Conservation (phyloP, 2,329 filamentous ascomycete species). For the Pseudogymnoascus sp. region DNA sequence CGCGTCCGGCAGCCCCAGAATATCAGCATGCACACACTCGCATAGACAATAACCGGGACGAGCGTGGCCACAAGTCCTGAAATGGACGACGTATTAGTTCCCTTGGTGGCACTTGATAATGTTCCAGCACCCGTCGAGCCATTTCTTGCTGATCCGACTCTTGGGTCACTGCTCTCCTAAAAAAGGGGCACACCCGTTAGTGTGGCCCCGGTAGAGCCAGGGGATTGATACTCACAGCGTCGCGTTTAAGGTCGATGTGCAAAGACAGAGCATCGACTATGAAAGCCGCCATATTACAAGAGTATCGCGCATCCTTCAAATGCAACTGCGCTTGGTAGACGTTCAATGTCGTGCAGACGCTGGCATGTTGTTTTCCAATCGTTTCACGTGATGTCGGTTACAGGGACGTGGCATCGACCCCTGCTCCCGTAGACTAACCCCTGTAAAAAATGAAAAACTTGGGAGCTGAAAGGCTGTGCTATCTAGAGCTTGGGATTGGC, state of each 20-base stretch:
- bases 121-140: slow-evolving; percentile 27
- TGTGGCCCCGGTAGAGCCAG: background rate
- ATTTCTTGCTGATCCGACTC: slow-evolving; percentile 39
- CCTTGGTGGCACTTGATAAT: slow-evolving; percentile 28
- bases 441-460: background rate
- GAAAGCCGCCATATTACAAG: background rate
- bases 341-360: background rate
- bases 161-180: slow-evolving; percentile 28
- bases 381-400: background rate
- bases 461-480: background rate
- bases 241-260: background rate
- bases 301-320: slow-evolving; percentile 1
- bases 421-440: background rate
- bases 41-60: slow-evolving; percentile 44
- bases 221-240: background rate
- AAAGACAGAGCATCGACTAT: background rate
- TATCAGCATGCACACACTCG: slow-evolving; percentile 42
- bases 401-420: background rate
- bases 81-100: slow-evolving; percentile 36
- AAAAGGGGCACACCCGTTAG: background rate
- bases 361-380: slow-evolving; percentile 1
- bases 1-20: slow-evolving; percentile 45
- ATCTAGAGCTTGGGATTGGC: background rate
- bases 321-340: background rate
- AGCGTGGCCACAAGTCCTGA: slow-evolving; percentile 43